These are phyloP conservation scores for Diaporthe ilicicola DNA, from an alignment of 2,329 filamentous ascomycete species.

Conservation along the genomic window DNA sequence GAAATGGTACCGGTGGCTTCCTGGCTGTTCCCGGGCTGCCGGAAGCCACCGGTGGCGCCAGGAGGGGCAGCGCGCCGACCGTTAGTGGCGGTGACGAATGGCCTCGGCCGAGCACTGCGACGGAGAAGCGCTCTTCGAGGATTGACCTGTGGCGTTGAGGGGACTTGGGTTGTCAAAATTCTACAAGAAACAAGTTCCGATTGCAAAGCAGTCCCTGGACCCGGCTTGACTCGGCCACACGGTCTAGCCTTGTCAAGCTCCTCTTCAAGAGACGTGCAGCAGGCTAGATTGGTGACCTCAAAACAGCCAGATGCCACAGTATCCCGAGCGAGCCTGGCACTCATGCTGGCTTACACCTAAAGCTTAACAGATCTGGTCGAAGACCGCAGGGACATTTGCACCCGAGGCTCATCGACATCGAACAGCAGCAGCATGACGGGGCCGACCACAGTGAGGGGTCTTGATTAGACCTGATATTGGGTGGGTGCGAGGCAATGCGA, in stretches of 20 bases:
- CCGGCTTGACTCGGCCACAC: neutral
- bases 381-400: neutral
- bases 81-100: constrained; percentile 47
- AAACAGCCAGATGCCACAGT: neutral
- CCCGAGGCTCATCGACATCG: neutral
- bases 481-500: neutral
- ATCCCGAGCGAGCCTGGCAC: neutral
- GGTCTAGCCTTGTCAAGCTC: neutral
- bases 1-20: constrained; percentile 61
- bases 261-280: neutral
- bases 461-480: neutral
- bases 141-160: constrained; percentile 54
- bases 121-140: constrained; percentile 46
- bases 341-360: neutral
- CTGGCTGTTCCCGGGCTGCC: constrained; percentile 56
- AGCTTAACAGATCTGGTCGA: neutral
- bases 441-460: too few species aligned
- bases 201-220: too few species aligned
- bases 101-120: constrained; percentile 54
- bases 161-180: too few species aligned
- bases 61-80: constrained; percentile 33
- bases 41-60: constrained; percentile 34
- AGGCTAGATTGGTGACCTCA: neutral
- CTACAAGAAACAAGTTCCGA: neutral
- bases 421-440: neutral